Evolutionary conservation across 2,329 filamentous ascomycete species (phyloP).

Genomic region (Scopulariopsis brevicaulis): DNA sequence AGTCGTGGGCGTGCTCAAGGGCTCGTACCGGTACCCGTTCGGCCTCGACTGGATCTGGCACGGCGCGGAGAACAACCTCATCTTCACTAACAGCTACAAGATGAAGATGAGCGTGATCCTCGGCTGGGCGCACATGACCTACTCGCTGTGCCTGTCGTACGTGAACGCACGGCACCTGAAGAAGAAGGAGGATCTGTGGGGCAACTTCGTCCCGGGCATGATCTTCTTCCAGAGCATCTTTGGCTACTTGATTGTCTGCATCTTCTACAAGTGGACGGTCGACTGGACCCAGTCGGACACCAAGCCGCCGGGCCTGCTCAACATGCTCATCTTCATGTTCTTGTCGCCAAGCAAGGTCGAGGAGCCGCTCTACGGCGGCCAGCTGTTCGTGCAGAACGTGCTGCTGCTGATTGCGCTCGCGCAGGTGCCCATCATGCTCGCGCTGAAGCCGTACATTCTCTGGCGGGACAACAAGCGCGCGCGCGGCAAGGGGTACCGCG

Average conservation of each 20-base stretch:
- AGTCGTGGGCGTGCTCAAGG: slow-evolving; percentile 56
- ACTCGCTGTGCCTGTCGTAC: slow-evolving; percentile 85
- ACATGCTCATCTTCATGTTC: slow-evolving; percentile 99
- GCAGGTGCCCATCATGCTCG: slow-evolving; percentile 83
- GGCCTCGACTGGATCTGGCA: slow-evolving; percentile 97
- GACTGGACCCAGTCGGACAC: slow-evolving; percentile 60
- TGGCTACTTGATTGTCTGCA: slow-evolving; percentile 86
- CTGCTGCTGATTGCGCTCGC: slow-evolving; percentile 71
- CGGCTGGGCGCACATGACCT: slow-evolving; percentile 98
- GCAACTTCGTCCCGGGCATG: slow-evolving; percentile 96
- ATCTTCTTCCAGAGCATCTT: slow-evolving; percentile 99
- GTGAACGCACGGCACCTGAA: slow-evolving; percentile 94
- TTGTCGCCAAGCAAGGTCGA: slow-evolving; percentile 68
- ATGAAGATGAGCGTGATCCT: slow-evolving; percentile 99
- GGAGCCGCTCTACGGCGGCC: slow-evolving; percentile 66
- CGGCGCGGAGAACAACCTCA: slow-evolving; percentile 82
- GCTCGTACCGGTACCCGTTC: slow-evolving; percentile 83
- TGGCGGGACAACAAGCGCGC: slow-evolving; percentile 88
- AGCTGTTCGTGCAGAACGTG: slow-evolving; percentile 63
- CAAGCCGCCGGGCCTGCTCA: slow-evolving; percentile 76
- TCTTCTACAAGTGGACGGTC: slow-evolving; percentile 93
- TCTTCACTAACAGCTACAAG: slow-evolving; percentile 98
- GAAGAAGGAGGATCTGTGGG: slow-evolving; percentile 89
- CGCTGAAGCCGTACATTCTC: slow-evolving; percentile 93
- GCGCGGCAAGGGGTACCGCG: slow-evolving; percentile 79